phyloP scores from a whole-genome alignment of 345 rosid species.

The Capsella bursapastoris region DNA sequence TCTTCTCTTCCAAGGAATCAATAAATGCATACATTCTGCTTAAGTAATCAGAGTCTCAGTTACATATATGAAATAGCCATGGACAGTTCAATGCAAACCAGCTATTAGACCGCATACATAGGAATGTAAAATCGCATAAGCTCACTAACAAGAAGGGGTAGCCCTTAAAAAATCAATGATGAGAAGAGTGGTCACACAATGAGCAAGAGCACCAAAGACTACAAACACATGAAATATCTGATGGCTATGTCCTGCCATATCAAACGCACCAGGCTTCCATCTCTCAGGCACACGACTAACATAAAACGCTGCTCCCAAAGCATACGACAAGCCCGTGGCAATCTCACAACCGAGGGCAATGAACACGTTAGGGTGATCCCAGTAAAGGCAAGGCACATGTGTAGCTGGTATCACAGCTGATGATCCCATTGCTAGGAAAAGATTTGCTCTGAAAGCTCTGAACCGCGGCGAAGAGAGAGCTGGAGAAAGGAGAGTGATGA shows the following conservation, averaged over 20 bases:
- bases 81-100: not conserved
- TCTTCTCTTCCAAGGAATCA: not conserved
- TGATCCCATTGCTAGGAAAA: constrained; percentile 87
- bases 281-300: constrained; percentile 78
- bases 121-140: not conserved
- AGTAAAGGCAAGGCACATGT: constrained; percentile 66
- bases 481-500: constrained; percentile 78
- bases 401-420: constrained; percentile 78
- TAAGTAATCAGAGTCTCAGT: not conserved
- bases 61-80: not conserved
- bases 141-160: constrained; percentile 49
- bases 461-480: constrained; percentile 59
- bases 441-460: constrained; percentile 66
- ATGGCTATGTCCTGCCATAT: constrained; percentile 92
- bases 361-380: constrained; percentile 68
- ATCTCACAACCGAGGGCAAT: constrained; percentile 68
- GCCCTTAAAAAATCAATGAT: constrained; percentile 68
- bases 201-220: constrained; percentile 79
- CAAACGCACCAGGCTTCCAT: constrained; percentile 94
- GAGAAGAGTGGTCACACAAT: constrained; percentile 67
- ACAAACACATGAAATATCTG: constrained; percentile 94
- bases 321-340: constrained; percentile 63
- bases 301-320: constrained; percentile 67
- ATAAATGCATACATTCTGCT: not conserved
- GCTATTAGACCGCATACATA: not conserved